phyloP scores from a whole-genome alignment of 179 eudicot species.

The Silene vulgaris region DNA sequence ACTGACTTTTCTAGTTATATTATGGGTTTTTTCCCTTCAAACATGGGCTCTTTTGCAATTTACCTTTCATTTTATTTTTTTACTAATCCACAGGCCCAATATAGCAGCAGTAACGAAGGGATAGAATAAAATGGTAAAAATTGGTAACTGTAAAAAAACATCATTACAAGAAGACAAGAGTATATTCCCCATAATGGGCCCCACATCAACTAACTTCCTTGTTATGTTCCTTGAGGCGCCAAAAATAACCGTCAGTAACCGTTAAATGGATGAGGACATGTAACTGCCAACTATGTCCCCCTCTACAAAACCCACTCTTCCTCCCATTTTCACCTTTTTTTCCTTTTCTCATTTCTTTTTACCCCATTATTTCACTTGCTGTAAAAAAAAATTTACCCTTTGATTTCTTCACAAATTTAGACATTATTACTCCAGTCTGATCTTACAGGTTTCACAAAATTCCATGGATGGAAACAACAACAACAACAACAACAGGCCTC shows the following conservation, averaged over 20 bases:
- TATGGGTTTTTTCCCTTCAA: background rate
- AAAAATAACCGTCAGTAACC: constrained; percentile 22
- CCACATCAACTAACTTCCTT: constrained; percentile 4
- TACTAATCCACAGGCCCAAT: background rate
- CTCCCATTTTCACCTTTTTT: constrained; percentile 29
- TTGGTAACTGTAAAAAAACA: constrained; percentile 3
- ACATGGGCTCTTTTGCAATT: background rate
- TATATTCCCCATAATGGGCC: background rate
- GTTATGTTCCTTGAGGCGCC: background rate
- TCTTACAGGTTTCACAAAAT: background rate
- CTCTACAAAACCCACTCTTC: constrained; percentile 32
- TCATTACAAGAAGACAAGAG: background rate
- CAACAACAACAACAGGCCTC: background rate
- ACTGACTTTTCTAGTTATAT: background rate
- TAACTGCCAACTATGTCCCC: constrained; percentile 23
- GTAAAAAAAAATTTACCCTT: background rate
- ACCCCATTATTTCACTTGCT: background rate
- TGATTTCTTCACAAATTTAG: background rate
- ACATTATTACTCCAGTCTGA: background rate
- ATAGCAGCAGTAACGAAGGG: background rate
- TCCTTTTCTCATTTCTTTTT: background rate
- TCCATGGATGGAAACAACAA: constrained; percentile 9
- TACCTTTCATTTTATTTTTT: too few relatives aligned
- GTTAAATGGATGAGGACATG: constrained; percentile 17
- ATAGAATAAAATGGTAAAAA: background rate